Conservation (phyloP, 179 eudicot genomes). For the Silene noctiflora region DNA sequence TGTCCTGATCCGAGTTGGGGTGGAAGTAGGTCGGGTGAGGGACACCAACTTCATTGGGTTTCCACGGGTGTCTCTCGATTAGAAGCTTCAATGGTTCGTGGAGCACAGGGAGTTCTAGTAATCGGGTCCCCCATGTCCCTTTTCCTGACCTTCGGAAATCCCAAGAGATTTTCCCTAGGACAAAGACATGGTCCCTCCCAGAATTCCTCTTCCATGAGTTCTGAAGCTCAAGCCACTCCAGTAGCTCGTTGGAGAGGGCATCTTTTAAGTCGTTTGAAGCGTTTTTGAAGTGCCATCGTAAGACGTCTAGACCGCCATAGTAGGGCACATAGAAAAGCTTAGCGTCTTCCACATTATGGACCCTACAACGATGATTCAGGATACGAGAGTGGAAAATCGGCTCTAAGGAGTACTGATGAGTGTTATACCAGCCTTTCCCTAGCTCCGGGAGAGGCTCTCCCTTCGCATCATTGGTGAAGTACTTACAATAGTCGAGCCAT, state of each 20-base stretch:
- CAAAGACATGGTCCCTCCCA: conserved; percentile 69
- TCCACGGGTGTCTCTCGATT: conserved; percentile 76
- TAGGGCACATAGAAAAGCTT: conserved; percentile 77
- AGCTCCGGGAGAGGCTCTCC: conserved; percentile 59
- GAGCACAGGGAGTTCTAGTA: conserved; percentile 48
- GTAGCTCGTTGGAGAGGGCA: conserved; percentile 42
- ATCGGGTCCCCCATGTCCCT: conserved; percentile 52
- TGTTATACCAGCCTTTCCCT: conserved; percentile 66
- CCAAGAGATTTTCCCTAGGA: conserved; percentile 74
- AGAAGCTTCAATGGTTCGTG: conserved; percentile 68
- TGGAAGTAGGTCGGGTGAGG: conserved; percentile 87
- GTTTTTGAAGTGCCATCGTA: conserved; percentile 65
- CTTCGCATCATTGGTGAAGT: conserved; percentile 44
- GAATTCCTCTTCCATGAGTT: conserved; percentile 45
- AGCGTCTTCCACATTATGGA: conserved; percentile 49
- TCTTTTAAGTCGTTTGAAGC: conserved; percentile 52
- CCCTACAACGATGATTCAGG: conserved; percentile 72
- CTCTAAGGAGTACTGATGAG: conserved; percentile 70
- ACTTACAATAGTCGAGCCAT: conserved; percentile 53
- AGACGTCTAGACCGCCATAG: conserved; percentile 63
- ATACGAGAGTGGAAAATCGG: conserved; percentile 60
- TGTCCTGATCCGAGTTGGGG: conserved; percentile 57
- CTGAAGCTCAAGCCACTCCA: conserved; percentile 56
- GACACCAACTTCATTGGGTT: conserved; percentile 55
- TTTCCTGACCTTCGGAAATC: conserved; percentile 53